Evolutionary conservation across 805 yeast species (phyloP).

Genomic region (Saccharomycopsis babjevae): DNA sequence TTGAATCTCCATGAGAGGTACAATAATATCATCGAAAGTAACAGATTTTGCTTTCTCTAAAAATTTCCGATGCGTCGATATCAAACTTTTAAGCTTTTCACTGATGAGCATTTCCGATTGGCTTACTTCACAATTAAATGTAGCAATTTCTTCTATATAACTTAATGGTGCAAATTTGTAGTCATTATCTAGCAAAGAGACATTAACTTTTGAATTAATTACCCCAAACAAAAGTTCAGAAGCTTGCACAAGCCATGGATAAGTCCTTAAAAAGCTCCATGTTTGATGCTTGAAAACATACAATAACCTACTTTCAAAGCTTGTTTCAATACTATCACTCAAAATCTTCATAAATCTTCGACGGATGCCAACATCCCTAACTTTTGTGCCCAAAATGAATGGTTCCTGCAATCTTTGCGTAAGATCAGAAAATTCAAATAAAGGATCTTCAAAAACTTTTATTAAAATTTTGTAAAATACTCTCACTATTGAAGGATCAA

Average conservation of each 20-base stretch:
- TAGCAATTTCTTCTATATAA: slow-evolving; percentile 23
- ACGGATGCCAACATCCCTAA: slow-evolving; percentile 65
- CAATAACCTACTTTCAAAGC: slow-evolving; percentile 65
- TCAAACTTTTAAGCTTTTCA: slow-evolving; percentile 24
- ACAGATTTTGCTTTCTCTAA: slow-evolving; percentile 25
- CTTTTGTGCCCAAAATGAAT: slow-evolving; percentile 84
- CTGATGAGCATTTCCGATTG: slow-evolving; percentile 17
- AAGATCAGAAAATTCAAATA: slow-evolving; percentile 73
- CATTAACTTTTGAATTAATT: slow-evolving; percentile 39
- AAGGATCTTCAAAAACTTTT: slow-evolving; percentile 75
- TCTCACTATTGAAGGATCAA: slow-evolving; percentile 44
- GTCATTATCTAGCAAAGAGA: slow-evolving; percentile 39
- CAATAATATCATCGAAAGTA: slow-evolving; percentile 49
- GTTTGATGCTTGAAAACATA: slow-evolving; percentile 88
- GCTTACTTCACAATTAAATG: background rate
- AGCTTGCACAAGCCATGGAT: slow-evolving; percentile 92
- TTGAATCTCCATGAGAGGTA: slow-evolving; percentile 69
- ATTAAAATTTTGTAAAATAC: slow-evolving; percentile 80
- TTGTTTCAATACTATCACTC: slow-evolving; percentile 68
- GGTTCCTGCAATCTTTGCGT: slow-evolving; percentile 96
- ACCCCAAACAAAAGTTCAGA: slow-evolving; percentile 76
- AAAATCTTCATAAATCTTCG: slow-evolving; percentile 69
- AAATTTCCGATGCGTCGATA: slow-evolving; percentile 28
- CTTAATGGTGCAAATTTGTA: slow-evolving; percentile 43
- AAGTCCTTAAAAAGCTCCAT: slow-evolving; percentile 91